phyloP scores from a whole-genome alignment of 805 yeast genomes.

The Candida koratica region DNA sequence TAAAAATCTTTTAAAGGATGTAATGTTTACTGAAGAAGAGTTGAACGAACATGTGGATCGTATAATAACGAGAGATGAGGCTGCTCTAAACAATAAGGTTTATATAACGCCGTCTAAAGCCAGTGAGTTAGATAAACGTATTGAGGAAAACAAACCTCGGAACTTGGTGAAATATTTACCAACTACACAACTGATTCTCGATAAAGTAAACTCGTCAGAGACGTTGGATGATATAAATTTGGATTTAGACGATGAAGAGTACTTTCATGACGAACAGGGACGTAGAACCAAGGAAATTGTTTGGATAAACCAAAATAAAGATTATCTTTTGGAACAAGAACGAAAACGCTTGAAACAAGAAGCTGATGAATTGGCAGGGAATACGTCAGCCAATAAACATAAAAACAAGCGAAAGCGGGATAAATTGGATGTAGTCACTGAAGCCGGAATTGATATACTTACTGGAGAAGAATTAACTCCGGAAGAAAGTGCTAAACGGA shows the following conservation, averaged over 20 bases:
- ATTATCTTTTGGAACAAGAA: slow-evolving; percentile 80
- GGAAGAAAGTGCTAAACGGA: slow-evolving; percentile 68
- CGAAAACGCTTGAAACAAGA: slow-evolving; percentile 76
- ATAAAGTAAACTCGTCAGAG: slow-evolving; percentile 54
- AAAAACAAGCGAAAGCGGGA: slow-evolving; percentile 31
- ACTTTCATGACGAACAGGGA: slow-evolving; percentile 66
- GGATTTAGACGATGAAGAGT: slow-evolving; percentile 68
- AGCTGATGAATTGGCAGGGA: slow-evolving; percentile 85
- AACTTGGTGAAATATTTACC: slow-evolving; percentile 55
- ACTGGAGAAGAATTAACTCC: slow-evolving; percentile 52
- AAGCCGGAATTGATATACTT: slow-evolving; percentile 21
- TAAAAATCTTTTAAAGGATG: slow-evolving; percentile 20
- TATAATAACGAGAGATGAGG: slow-evolving; percentile 16
- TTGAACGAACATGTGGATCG: slow-evolving; percentile 11
- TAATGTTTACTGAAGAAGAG: slow-evolving; percentile 23
- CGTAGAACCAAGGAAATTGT: slow-evolving; percentile 62
- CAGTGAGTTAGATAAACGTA: slow-evolving; percentile 14
- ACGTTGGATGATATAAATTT: slow-evolving; percentile 56
- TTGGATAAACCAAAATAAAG: slow-evolving; percentile 89
- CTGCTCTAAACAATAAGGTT: slow-evolving; percentile 4
- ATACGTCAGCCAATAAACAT: slow-evolving; percentile 40
- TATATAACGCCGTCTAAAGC: slow-evolving; percentile 7
- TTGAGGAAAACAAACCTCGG: slow-evolving; percentile 31
- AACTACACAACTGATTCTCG: slow-evolving; percentile 51
- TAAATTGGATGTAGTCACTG: slow-evolving; percentile 5